Conservation (phyloP, 192 early-diverging fungal genomes). For the Coemansia sp. region DNA sequence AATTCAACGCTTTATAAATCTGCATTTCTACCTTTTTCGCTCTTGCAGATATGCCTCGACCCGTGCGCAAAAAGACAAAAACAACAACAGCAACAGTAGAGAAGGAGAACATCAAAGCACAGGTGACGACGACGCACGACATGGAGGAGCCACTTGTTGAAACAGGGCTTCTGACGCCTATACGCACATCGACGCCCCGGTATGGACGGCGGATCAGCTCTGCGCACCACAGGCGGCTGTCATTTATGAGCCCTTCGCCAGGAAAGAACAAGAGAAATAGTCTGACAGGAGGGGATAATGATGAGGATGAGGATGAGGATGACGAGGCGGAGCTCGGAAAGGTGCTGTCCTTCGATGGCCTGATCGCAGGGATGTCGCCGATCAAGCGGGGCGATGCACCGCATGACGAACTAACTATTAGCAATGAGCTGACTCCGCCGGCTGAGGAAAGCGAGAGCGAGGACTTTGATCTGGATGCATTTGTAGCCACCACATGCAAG, state of each 20-base stretch:
- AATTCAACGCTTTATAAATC: neutral
- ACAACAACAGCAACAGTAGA: neutral
- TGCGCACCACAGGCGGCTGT: neutral
- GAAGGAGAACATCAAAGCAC: conserved; percentile 2
- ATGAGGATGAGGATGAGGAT: too few species aligned
- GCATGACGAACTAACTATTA: neutral
- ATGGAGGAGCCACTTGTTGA: neutral
- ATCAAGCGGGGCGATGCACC: conserved; percentile 16
- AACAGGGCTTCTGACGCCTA: neutral
- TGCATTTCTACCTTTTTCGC: conserved; percentile 9
- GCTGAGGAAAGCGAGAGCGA: neutral
- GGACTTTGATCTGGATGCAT: neutral
- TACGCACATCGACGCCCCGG: conserved; percentile 11
- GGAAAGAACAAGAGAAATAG: neutral
- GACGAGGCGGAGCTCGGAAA: conserved; percentile 4
- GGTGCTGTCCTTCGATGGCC: conserved; percentile 20
- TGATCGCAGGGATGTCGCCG: conserved; percentile 43
- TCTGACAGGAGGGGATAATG: too few species aligned
- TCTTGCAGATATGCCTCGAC: conserved; percentile 13
- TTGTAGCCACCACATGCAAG: neutral
- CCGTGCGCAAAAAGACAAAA: conserved; percentile 4
- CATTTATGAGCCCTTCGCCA: neutral
- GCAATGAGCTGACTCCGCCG: too few species aligned
- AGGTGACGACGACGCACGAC: too few species aligned
- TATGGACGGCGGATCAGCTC: conserved; percentile 26